phyloP scores from a whole-genome alignment of 2,329 filamentous ascomycete genomes.

The Cladosporium cucumerinum region DNA sequence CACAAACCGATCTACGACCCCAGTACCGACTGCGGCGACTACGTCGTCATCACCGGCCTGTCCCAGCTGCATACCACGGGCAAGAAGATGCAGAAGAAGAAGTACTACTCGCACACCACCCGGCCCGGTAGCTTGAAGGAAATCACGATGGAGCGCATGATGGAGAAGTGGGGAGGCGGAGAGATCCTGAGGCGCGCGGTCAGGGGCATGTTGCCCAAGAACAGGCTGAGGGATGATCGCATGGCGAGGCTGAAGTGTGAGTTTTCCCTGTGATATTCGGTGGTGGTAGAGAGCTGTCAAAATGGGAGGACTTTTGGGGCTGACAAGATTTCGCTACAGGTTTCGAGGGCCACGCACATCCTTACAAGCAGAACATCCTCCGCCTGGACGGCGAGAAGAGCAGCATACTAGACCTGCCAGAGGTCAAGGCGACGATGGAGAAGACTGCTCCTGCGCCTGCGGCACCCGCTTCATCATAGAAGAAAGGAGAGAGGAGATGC shows the following conservation, averaged over 20 bases:
- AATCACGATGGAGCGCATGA: conserved; percentile 92
- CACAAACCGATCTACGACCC: conserved; percentile 98
- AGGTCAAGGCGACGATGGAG: conserved; percentile 39
- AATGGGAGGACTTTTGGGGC: neutral
- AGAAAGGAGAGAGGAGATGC: neutral
- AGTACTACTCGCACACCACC: conserved; percentile 92
- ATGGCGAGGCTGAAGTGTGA: conserved; percentile 78
- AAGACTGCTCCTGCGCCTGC: conserved; percentile 14
- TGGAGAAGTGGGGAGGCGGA: conserved; percentile 87
- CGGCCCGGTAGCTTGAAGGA: conserved; percentile 80
- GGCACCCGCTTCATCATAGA: conserved; percentile 5
- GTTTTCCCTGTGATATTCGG: conserved; percentile 25
- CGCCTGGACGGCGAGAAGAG: conserved; percentile 51
- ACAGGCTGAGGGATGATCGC: conserved; percentile 81
- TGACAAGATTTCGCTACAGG: conserved; percentile 45
- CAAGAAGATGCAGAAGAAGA: conserved; percentile 89
- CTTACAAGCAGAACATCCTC: conserved; percentile 84
- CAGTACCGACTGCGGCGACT: conserved; percentile 97
- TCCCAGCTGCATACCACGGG: conserved; percentile 82
- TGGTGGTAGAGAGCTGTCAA: neutral
- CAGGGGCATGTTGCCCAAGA: conserved; percentile 97
- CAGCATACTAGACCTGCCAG: conserved; percentile 33
- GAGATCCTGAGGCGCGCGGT: conserved; percentile 91
- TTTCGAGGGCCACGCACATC: conserved; percentile 89
- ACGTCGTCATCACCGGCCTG: conserved; percentile 92